Evolutionary conservation across 2,329 filamentous ascomycete species (phyloP), one percentile per base, ranked within the genome.

Genomic region (Fusarium chaquense): DNA sequence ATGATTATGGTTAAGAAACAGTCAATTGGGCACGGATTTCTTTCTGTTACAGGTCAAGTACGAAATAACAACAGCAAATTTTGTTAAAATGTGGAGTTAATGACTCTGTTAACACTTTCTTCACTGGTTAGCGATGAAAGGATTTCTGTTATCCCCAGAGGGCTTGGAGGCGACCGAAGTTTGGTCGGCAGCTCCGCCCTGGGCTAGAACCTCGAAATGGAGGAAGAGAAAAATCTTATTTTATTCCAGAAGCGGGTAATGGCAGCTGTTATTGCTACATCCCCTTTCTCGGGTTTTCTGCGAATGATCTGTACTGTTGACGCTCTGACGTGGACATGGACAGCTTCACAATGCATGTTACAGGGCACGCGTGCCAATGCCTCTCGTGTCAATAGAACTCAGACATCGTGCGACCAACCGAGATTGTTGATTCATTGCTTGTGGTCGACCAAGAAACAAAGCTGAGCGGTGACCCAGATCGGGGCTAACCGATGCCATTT

Each of bases 91-190:
- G 50, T 67, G 65, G 58, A 54, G 59, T 50, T 49, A 20, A 9
- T 26, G 30, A 38, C 11, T 52, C 49, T 11, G 22, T n/a, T 13
- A 24, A 49, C 32, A 49, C 6, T 24, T 40, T 52, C 22, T 53
- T 67, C 24, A 62, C 52, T 67, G 58, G 47, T 32, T 58, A 20
- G 18, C 3, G 1, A 33, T 33, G 44, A 59, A 54, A 47, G 40
- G 26, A 45, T 64, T 65, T 63, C 24, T 36, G 46, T 41, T 43
- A 51, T 49, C 46, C 38, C 38, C 44, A 26, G 43, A 43, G 55
- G 60, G 65, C 56, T 69, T 65, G 51, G 38, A 65, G 58, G 67
- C 53, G 61, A 59, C 63, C 67, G 64, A 68, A 63, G 56, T 53
- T 70, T 59, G 61, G 38, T 60, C 62, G 69, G 69, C 35, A 64